Conservation (phyloP, 768 basidiomycete genomes). For the Podaxis rugospora region DNA sequence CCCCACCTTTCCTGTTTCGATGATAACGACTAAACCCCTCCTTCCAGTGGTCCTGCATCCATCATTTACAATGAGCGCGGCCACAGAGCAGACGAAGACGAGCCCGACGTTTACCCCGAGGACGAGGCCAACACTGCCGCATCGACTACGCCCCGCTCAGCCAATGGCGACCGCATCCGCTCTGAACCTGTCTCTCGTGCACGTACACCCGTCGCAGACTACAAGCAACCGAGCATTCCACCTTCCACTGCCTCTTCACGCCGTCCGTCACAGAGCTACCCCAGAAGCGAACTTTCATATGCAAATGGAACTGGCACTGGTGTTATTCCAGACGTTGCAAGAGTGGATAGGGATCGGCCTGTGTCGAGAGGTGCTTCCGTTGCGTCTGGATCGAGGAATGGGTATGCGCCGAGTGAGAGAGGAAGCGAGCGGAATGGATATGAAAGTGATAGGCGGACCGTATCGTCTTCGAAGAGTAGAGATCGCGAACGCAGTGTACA, state of each 20-base stretch:
- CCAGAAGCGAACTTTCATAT: constrained; percentile 17
- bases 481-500: constrained; percentile 19
- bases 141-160: constrained; percentile 13
- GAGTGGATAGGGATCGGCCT: background rate
- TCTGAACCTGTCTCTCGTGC: constrained; percentile 50
- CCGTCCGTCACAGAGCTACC: constrained; percentile 21
- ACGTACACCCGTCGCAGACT: constrained; percentile 38
- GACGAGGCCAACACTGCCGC: constrained; percentile 40
- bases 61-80: constrained; percentile 83
- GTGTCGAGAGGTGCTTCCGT: constrained; percentile 3
- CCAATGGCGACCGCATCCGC: constrained; percentile 22
- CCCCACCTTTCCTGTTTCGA: background rate
- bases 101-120: constrained; percentile 59
- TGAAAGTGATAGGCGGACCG: constrained; percentile 3
- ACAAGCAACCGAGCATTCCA: background rate
- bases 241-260: constrained; percentile 25
- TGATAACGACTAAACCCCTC: background rate
- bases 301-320: constrained; percentile 13
- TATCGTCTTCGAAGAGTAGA: constrained; percentile 4
- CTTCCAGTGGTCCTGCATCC: constrained; percentile 64
- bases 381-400: constrained; percentile 13
- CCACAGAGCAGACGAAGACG: constrained; percentile 69
- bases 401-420: constrained; percentile 2
- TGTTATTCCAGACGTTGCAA: constrained; percentile 14
- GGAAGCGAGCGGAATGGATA: background rate